Percentiles rank a stretch among this genome's conserved stretches.
phyloP scores from a whole-genome alignment of 305 asterid genomes.

The Fraxinus paxiana region DNA sequence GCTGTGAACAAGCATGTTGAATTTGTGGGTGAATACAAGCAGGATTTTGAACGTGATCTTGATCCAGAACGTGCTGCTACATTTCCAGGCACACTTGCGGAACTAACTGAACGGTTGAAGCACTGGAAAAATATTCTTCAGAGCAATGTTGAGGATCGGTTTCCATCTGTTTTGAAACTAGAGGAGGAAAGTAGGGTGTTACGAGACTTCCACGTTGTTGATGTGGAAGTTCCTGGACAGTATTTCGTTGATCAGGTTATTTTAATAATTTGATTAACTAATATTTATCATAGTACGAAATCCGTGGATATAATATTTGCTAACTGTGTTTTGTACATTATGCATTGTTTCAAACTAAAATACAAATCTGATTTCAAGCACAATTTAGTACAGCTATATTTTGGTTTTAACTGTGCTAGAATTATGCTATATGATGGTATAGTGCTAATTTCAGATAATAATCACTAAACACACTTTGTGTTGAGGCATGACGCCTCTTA shows the following conservation, averaged over 20 bases:
- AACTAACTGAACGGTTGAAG: slow-evolving; percentile 84
- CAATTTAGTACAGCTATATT: slow-evolving; percentile 1
- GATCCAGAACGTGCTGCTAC: slow-evolving; percentile 97
- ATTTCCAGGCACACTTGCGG: slow-evolving; percentile 91
- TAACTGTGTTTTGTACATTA: neutral
- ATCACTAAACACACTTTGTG: neutral
- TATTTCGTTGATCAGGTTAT: slow-evolving; percentile 89
- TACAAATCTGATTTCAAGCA: neutral
- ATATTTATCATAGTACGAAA: neutral
- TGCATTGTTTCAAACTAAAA: neutral
- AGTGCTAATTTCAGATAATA: neutral
- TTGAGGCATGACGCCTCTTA: neutral
- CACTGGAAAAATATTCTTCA: slow-evolving; percentile 98
- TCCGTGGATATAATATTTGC: neutral
- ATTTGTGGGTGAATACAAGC: slow-evolving; percentile 95
- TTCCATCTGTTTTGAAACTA: slow-evolving; percentile 91
- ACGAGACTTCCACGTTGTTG: slow-evolving; percentile 93
- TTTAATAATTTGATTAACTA: slow-evolving; percentile 5
- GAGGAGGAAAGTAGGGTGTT: slow-evolving; percentile 99
- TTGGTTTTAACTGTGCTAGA: neutral
- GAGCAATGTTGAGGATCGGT: slow-evolving; percentile 94
- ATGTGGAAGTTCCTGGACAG: slow-evolving; percentile 99
- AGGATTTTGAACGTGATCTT: slow-evolving; percentile 95
- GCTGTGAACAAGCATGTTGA: slow-evolving; percentile 99
- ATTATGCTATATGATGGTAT: neutral